Evolutionary conservation across 345 rosid species (phyloP), one percentile per base, ranked within the genome.

Genomic region (Rhodamnia rubescens): DNA sequence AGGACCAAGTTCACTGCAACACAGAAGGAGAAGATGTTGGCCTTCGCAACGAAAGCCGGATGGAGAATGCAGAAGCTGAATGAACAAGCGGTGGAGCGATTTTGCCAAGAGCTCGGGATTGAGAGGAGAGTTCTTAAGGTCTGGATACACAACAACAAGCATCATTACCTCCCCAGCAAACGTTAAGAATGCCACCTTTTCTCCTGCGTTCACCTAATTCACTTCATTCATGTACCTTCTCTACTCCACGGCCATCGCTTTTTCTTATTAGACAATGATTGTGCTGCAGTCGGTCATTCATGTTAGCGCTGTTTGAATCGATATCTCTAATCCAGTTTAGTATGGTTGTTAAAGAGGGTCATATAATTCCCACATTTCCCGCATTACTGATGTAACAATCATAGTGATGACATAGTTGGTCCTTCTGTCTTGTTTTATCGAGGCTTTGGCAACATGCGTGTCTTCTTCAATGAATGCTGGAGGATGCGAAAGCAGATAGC

Each of bases 141-240:
- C 21, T 95, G 98, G 98, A 95, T 94, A 95, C 95, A 94, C 88
- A 95, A 95, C 88, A 93, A 95, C 88, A 93, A 94, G 75, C 91
- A 90, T 26, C 89, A 83, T 69, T 69, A 69, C 47, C 78, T 69
- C 78, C 78, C 53, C 52, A 8, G 22, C 74, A 84, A 85, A 87
- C 7, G 78, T 8, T 69, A 18, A 69, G 36, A 69, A 69, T 36
- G 47, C 78, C 78, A 18, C 13, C 78, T 9, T 20, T 61, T 61
- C 78, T 64, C 78, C 44, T 18, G 78, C 44, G 78, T 18, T 64
- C 44, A 18, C 9, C 12, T 64, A 32, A 0, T 64, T 18, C 78
- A 18, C 24, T 69, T 18, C 78, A 36, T 69, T 8, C 47, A 32
- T 18, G 78, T 69, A 69, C 78, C 36, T 36, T 16, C 75, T 64